These are phyloP conservation scores for Leucosporidium creatinivorum DNA, from an alignment of 768 basidiomycete genomes.

Conservation along the genomic window DNA sequence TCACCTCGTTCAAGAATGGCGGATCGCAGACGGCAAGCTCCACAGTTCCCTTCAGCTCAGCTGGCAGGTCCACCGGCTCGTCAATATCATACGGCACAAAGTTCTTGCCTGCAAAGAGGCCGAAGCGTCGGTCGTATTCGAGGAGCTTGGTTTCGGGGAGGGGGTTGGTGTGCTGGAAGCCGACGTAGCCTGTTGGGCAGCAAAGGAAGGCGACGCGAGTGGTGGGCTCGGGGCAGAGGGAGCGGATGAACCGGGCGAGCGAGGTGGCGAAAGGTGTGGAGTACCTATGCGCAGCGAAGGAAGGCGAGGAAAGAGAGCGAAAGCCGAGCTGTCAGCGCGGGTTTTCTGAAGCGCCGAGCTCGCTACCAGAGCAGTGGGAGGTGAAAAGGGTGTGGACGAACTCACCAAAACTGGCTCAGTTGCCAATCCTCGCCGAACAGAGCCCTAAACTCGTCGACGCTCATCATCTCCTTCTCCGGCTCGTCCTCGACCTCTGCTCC, in stretches of 20 bases:
- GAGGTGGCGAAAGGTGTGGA: slow-evolving; percentile 32
- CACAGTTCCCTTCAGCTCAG: slow-evolving; percentile 25
- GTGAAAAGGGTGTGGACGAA: neutral
- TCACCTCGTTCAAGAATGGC: slow-evolving; percentile 37
- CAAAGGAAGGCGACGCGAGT: slow-evolving; percentile 35
- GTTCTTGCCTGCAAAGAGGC: slow-evolving; percentile 16
- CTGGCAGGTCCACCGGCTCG: slow-evolving; percentile 28
- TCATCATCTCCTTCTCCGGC: slow-evolving; percentile 29
- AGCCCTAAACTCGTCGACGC: slow-evolving; percentile 30
- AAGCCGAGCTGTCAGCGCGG: neutral
- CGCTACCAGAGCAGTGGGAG: neutral
- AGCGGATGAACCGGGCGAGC: slow-evolving; percentile 28
- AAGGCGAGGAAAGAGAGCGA: neutral
- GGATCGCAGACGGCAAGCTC: slow-evolving; percentile 35
- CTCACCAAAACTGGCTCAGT: slow-evolving; percentile 32
- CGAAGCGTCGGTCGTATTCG: slow-evolving; percentile 37
- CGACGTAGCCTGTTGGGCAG: slow-evolving; percentile 37
- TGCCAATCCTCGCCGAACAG: slow-evolving; percentile 25
- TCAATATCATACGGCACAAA: slow-evolving; percentile 36
- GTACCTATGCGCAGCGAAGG: slow-evolving; percentile 24
- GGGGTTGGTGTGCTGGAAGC: slow-evolving; percentile 34
- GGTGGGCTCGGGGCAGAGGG: neutral
- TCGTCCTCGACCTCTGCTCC: slow-evolving; percentile 1
- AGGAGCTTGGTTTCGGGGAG: slow-evolving; percentile 24
- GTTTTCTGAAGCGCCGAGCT: neutral